Evolutionary conservation across 1,284 basidiomycete genomes (phyloP), one percentile per base, ranked within the genome.

Genomic region (Baeospora myosura): DNA sequence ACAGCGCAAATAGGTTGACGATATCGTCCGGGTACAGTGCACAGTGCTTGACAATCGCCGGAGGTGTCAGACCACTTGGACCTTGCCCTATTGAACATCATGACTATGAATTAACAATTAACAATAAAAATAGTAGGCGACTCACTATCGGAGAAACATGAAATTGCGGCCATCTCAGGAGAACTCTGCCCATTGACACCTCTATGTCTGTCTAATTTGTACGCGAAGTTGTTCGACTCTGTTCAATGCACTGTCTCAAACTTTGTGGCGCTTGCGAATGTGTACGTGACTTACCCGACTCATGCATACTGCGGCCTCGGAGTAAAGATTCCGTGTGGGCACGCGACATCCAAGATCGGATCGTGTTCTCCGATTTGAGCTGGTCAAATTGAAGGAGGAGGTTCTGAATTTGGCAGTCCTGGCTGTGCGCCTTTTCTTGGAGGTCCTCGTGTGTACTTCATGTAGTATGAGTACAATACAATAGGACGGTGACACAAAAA

Each of bases 361-460:
- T 60, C 46, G 66, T 70, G 26, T 58, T 56, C 22, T 68, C 67
- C 4, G 58, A 52, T 40, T 55, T 67, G 38, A 69, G 51, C 44
- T 69, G 58, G 49, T 78, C 74, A 47, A 75, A 65, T 46, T 71
- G 64, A 2, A 60, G 58, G 7, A 78, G 58, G 8, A 76, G 53
- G 11, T 58, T 50, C 42, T 69, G 62, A 24, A 80, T 76, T 45
- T 71, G 60, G 16, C 62, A 49, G 49, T 77, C 73, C 54, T 75
- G 72, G 35, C 63, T 56, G 31, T 65, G 60, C 2, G 72, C 66
- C 40, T 60, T 64, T 49, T 71, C 62, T 49, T 72, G 66, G 14
- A 80, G 55, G 41, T 78, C 70, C 53, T 78, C 76, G 42, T 78
- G 76, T 6, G 75, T 76, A 6, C 76, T 78, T 41, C n/a, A n/a